Base-by-base conservation (phyloP, 768 basidiomycete genomes). In the Tulasnella sp. region DNA sequence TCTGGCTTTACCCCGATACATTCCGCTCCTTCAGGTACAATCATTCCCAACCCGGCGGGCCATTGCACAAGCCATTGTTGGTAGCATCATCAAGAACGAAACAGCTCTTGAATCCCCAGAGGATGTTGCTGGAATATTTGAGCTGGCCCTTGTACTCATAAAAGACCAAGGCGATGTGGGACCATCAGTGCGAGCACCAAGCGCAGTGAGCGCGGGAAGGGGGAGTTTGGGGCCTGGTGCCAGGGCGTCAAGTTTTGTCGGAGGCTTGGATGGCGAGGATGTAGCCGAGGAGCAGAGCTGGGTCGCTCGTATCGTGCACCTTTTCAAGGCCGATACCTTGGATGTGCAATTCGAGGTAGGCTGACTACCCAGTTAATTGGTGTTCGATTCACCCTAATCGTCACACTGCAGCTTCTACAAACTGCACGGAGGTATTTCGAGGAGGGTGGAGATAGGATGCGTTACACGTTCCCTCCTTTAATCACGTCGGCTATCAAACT, bases 241-340 rank as follows among this genome's bases (percentile, higher is more conserved):
- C 22, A 58, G 54, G 89, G 89, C 72, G 49, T 8, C 85, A 89
- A 38, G 78, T 78, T 6, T 54, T 58, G 12, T 88, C 90, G 79
- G 84, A 85, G 74, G 67, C 37, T 80, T 88, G 72, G 96, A 97
- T 82, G 84, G 91, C 71, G 93, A 96, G 82, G 97, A 99, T 81
- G 87, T 96, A 85, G 96, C 96, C 0, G 97, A 99, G 82, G 97
- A 99, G 82, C 97, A 99, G 80, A 97, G 97, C 0, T 99, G 97
- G 97, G 90, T 98, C 19, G 97, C 97, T 52, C 86, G 97, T 78
- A 98, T 99, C 94, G 93, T 99, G 2, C 97, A 99, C 85, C 82
- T 99, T 39, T 97, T 99, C 89, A 86, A 91, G 29, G 88, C 93
- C 0, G 94, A 97, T 71, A 92, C 93, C 36, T 82, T 98, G 79